A percentile compares a stretch with the other conserved stretches of the same genome.
Evolutionary conservation across 1,284 basidiomycete species (phyloP).

Genomic region (Rhodotorula sp.): DNA sequence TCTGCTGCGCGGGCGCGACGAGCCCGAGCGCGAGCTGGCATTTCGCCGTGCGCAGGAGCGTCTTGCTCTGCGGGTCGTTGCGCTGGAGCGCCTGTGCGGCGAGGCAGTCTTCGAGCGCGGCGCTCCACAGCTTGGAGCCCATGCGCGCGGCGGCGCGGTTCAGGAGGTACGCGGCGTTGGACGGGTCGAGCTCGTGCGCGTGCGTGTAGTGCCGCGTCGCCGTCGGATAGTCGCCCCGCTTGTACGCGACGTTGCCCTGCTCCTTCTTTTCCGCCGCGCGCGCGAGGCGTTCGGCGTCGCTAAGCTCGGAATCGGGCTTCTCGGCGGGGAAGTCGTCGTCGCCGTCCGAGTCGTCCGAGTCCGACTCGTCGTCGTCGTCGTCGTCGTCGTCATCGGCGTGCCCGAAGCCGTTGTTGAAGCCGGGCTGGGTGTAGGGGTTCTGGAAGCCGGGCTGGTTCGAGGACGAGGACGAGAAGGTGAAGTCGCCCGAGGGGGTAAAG

Average conservation of each 20-base stretch:
- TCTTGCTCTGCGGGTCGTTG: slow-evolving; percentile 59
- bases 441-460: slow-evolving; percentile 1
- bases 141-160: slow-evolving; percentile 86
- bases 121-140: slow-evolving; percentile 71
- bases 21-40: slow-evolving; percentile 76
- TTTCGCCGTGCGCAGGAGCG: slow-evolving; percentile 71
- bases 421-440: slow-evolving; percentile 8
- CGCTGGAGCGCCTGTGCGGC: slow-evolving; percentile 66
- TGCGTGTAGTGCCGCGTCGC: slow-evolving; percentile 75
- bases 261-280: slow-evolving; percentile 32
- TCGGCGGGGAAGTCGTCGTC: slow-evolving; percentile 13
- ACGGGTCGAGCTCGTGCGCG: slow-evolving; percentile 69
- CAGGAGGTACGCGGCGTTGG: slow-evolving; percentile 73
- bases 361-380: background rate
- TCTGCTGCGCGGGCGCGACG: slow-evolving; percentile 57
- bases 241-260: slow-evolving; percentile 35
- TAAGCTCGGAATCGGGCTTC: slow-evolving; percentile 32
- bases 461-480: slow-evolving; percentile 17
- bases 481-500: slow-evolving; percentile 30
- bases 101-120: slow-evolving; percentile 76
- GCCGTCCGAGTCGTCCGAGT: slow-evolving; percentile 5
- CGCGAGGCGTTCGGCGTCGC: slow-evolving; percentile 16
- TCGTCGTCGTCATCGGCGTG: slow-evolving; percentile 15
- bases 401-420: background rate
- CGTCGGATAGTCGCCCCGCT: slow-evolving; percentile 37